Evolutionary conservation across 768 basidiomycete genomes (phyloP).

Genomic region (Mycena rebaudengoi): DNA sequence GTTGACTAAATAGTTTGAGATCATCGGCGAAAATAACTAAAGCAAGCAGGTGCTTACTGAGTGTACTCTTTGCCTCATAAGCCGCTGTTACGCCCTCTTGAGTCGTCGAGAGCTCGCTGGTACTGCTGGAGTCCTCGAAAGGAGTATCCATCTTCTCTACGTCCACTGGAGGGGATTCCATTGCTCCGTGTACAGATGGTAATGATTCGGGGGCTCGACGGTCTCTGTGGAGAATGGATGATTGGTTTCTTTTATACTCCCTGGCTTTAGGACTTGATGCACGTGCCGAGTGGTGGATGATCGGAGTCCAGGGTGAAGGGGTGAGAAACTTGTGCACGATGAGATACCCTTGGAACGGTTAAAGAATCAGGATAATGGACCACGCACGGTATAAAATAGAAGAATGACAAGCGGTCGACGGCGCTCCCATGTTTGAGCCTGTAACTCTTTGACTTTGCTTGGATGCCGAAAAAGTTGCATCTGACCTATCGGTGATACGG

Average conservation of each 20-base stretch:
- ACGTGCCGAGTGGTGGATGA: background rate
- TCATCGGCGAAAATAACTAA: background rate
- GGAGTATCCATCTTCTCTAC: constrained; percentile 6
- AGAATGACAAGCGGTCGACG: background rate
- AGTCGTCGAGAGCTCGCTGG: constrained; percentile 1
- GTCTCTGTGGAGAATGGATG: constrained; percentile 5
- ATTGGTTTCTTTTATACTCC: constrained; percentile 2
- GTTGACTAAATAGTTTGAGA: constrained; percentile 44
- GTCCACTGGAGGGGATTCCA: constrained; percentile 7
- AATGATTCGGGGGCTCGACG: constrained; percentile 1
- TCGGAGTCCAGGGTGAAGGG: background rate
- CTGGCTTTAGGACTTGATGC: background rate
- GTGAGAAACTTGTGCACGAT: background rate
- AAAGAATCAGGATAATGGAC: background rate
- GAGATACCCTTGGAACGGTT: background rate
- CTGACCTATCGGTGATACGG: no score
- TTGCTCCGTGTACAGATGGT: background rate
- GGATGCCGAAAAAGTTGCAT: background rate
- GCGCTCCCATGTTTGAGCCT: background rate
- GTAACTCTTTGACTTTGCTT: background rate
- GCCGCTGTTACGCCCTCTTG: constrained; percentile 2
- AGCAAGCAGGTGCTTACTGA: background rate
- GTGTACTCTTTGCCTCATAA: constrained; percentile 8
- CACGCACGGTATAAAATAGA: background rate
- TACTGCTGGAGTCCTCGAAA: background rate